Conservation (phyloP, 495 filamentous ascomycete genomes). For the Penicillium paxilli region DNA sequence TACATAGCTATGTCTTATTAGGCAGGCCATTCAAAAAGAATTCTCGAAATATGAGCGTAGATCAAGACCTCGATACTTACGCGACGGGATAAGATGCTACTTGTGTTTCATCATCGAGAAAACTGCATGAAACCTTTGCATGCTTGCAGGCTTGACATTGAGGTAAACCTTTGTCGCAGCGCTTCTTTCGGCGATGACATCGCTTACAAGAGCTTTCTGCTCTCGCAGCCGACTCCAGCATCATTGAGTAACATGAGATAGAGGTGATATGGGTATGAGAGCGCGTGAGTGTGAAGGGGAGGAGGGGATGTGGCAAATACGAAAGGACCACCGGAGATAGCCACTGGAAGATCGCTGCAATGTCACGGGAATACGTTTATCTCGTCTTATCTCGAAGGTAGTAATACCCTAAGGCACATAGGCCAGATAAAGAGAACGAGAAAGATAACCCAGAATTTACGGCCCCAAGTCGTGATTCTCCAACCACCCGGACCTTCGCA, state of each 20-base stretch:
- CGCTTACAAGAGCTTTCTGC: constrained; percentile 32
- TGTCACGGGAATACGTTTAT: too few relatives aligned
- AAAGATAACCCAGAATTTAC: too few relatives aligned
- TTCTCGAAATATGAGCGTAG: not conserved
- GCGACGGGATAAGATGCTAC: constrained; percentile 36
- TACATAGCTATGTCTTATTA: constrained; percentile 29
- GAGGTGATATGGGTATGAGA: not conserved
- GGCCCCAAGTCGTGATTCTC: too few relatives aligned
- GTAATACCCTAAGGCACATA: too few relatives aligned
- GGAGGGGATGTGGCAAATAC: too few relatives aligned
- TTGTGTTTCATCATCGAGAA: constrained; percentile 35
- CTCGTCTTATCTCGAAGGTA: too few relatives aligned
- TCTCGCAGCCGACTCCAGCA: constrained; percentile 11
- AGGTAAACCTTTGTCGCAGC: constrained; percentile 35
- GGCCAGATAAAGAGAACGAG: too few relatives aligned
- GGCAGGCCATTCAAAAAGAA: not conserved
- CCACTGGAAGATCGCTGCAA: too few relatives aligned
- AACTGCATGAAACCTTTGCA: constrained; percentile 36
- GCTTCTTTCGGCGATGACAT: constrained; percentile 40
- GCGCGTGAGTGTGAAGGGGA: too few relatives aligned
- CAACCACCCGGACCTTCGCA: too few relatives aligned
- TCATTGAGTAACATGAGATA: not conserved
- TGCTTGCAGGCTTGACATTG: constrained; percentile 33
- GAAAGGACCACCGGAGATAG: too few relatives aligned
- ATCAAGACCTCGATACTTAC: constrained; percentile 17